Base-by-base conservation (phyloP, 495 filamentous ascomycete genomes). In the Penicillium atrosanguineum region DNA sequence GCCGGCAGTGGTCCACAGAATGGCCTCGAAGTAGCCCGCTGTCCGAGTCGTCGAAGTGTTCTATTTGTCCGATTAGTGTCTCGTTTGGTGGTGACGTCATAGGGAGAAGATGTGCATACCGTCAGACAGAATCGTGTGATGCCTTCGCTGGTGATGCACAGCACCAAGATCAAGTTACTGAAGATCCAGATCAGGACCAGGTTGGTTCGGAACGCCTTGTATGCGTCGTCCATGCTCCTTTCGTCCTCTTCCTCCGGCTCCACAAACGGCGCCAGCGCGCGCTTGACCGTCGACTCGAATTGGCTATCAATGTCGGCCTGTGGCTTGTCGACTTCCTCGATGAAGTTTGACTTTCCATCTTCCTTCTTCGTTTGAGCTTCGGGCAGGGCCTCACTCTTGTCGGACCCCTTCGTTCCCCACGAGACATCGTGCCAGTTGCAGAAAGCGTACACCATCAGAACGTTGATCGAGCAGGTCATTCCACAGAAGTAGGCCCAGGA, bases 351-450 rank as follows among this genome's bases (percentile, higher is more conserved):
- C 71, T 96, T 91, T 49, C 79, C 90, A 42, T 86, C 86, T 54
- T 85, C 84, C 68, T 95, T 95, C 58, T 85, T 85, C 3, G 90
- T 90, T 57, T 86, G 79, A 0, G 88, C 95, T 14, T 90, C 90
- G 2, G 94, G 94, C 28, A 98, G 75, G 14, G 89, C 89, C 51
- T 97, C 94, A 37, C 87, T 88, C 76, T 97, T 97, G 74, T 98
- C 94, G 6, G 94, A 91, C 67, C 94, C 94, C 79, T 98, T 97
- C 68, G 94, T 97, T 78, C 94, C 94, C 94, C 94, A 98, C 14
- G 93, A 96, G 44, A 98, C 94, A 70, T 98, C 94, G 76, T 98
- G 94, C 94, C 94, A 98, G 78, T 98, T 98, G 81, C 91, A 93
- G 84, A 96, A 98, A 51, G 79, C 90, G 75, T 98, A 98, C 52